Evolutionary conservation across 2,329 filamentous ascomycete genomes (phyloP).

Genomic region (Annulohypoxylon truncatum): DNA sequence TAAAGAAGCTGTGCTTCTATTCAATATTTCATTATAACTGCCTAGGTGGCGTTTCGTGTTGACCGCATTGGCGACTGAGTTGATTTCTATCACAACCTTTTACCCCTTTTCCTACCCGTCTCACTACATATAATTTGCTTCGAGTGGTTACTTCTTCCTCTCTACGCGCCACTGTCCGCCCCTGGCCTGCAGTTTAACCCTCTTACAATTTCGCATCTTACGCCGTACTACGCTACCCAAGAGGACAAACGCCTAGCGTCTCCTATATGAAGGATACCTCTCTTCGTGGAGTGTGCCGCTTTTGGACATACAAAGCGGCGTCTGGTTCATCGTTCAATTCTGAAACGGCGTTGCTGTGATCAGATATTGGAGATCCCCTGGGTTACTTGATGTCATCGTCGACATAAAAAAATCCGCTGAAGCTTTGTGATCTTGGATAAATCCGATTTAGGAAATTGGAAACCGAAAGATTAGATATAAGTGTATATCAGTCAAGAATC

Average conservation of each 20-base stretch:
- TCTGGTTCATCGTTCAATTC: not conserved
- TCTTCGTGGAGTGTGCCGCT: not conserved
- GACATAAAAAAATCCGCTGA: constrained; percentile 27
- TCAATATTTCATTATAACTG: constrained; percentile 22
- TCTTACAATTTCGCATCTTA: constrained; percentile 26
- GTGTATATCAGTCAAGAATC: constrained; percentile 30
- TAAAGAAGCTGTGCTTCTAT: constrained; percentile 41
- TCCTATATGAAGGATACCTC: constrained; percentile 22
- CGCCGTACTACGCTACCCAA: constrained; percentile 22
- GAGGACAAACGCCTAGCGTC: constrained; percentile 1
- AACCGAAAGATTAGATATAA: constrained; percentile 28
- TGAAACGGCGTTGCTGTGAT: not conserved
- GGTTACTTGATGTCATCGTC: constrained; percentile 10
- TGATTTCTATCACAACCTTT: constrained; percentile 6
- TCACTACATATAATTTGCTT: constrained; percentile 9
- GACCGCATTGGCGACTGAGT: constrained; percentile 26
- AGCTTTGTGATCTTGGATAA: constrained; percentile 4
- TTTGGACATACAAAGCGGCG: not conserved
- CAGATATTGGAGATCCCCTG: not conserved
- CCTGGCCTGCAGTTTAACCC: constrained; percentile 21
- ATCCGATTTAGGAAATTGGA: constrained; percentile 14
- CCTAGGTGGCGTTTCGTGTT: constrained; percentile 29
- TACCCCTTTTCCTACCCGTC: constrained; percentile 4
- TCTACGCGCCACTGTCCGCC: constrained; percentile 20
- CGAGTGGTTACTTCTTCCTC: constrained; percentile 6